A percentile compares a stretch with the other conserved stretches of the same genome.
These are phyloP conservation scores for Pseudocercospora macadamiae DNA, from an alignment of 2,329 filamentous ascomycete species.

Conservation along the genomic window DNA sequence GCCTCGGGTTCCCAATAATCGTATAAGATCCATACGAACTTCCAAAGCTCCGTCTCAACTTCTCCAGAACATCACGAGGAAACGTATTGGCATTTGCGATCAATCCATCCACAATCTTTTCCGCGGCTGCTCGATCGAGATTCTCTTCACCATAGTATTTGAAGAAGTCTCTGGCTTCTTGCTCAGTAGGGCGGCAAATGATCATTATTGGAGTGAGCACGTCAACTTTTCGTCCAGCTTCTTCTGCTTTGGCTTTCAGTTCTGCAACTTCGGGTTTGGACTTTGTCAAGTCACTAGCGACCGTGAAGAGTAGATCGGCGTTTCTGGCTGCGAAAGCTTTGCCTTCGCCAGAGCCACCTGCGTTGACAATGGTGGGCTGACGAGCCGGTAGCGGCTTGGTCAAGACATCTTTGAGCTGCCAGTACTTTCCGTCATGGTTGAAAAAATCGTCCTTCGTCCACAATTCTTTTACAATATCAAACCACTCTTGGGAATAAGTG, in stretches of 20 bases:
- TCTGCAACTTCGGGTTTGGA: background rate
- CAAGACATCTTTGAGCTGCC: background rate
- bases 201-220: background rate
- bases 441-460: background rate
- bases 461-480: background rate
- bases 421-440: background rate
- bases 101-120: background rate
- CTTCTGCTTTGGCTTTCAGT: background rate
- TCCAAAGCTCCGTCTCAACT: background rate
- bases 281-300: background rate
- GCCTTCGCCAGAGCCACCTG: background rate
- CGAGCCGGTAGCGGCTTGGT: background rate
- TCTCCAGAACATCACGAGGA: background rate
- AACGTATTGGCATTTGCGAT: constrained; percentile 1
- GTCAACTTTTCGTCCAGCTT: background rate
- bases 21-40: background rate
- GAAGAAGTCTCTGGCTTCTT: background rate
- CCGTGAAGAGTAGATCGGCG: background rate
- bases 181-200: background rate
- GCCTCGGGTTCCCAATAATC: constrained; percentile 1
- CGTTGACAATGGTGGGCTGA: background rate
- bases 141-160: background rate
- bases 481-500: background rate
- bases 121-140: background rate
- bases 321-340: background rate